These are phyloP conservation scores for Populus simonii DNA, from an alignment of 345 rosid species.

Conservation along the genomic window DNA sequence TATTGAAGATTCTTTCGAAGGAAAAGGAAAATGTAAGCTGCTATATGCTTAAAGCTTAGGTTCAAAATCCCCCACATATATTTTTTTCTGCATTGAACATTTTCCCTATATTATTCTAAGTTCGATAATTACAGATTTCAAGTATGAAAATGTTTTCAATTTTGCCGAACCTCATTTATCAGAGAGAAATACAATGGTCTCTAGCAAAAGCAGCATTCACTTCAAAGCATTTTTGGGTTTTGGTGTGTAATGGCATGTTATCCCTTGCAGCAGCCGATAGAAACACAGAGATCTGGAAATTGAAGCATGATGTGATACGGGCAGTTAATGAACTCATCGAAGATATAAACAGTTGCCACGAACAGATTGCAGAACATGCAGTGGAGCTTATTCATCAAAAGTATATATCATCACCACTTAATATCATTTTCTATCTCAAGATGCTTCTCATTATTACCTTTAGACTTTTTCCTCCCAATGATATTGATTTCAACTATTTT, in stretches of 20 bases:
- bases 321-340: slow-evolving; percentile 81
- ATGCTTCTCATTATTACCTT: background rate
- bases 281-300: slow-evolving; percentile 69
- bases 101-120: too few species aligned
- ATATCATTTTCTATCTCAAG: background rate
- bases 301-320: slow-evolving; percentile 91
- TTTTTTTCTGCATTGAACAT: too few species aligned
- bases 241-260: slow-evolving; percentile 16
- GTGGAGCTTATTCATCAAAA: slow-evolving; percentile 96
- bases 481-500: background rate
- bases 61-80: too few species aligned
- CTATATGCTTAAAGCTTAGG: too few species aligned
- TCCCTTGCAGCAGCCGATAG: slow-evolving; percentile 64
- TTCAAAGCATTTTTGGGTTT: background rate
- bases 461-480: background rate
- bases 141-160: too few species aligned
- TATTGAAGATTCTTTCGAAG: too few species aligned
- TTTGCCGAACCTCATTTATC: too few species aligned
- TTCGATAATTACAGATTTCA: too few species aligned
- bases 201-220: background rate
- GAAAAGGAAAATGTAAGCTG: slow-evolving; percentile 53
- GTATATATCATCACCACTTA: slow-evolving; percentile 26
- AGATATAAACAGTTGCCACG: slow-evolving; percentile 81
- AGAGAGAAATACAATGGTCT: background rate
- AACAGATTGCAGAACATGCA: slow-evolving; percentile 94